Evolutionary conservation across 2,329 filamentous ascomycete species (phyloP).

Genomic region (Ophiostoma fasciatum): DNA sequence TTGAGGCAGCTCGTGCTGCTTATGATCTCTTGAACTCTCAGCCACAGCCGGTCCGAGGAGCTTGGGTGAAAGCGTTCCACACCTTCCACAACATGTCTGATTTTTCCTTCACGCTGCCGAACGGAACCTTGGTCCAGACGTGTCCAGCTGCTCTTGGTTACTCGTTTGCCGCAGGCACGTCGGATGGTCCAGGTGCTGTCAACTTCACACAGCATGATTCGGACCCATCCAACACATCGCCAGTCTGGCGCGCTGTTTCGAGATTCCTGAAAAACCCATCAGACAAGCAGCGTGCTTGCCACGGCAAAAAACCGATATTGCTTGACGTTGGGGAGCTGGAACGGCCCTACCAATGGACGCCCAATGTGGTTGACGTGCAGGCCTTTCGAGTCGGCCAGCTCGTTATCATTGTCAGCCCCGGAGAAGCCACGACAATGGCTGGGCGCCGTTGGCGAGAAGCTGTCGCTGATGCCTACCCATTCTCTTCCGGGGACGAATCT

Average conservation of each 20-base stretch:
- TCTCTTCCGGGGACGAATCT: no score
- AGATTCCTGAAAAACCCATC: slow-evolving; percentile 56
- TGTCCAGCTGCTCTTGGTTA: slow-evolving; percentile 80
- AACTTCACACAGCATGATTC: slow-evolving; percentile 84
- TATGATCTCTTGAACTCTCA: slow-evolving; percentile 42
- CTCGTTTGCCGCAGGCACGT: slow-evolving; percentile 79
- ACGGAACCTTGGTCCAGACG: slow-evolving; percentile 55
- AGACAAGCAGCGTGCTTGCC: slow-evolving; percentile 57
- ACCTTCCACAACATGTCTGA: slow-evolving; percentile 64
- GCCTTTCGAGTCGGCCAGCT: slow-evolving; percentile 72
- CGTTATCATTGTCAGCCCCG: slow-evolving; percentile 69
- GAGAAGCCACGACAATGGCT: slow-evolving; percentile 86
- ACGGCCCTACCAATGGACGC: slow-evolving; percentile 71
- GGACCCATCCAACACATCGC: slow-evolving; percentile 47
- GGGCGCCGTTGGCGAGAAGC: slow-evolving; percentile 74
- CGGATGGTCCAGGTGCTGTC: slow-evolving; percentile 74
- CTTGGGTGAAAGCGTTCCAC: slow-evolving; percentile 63
- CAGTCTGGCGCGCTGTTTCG: slow-evolving; percentile 67
- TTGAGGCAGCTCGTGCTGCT: slow-evolving; percentile 30
- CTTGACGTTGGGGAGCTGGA: slow-evolving; percentile 76
- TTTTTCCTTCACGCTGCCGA: slow-evolving; percentile 56
- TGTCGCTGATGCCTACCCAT: slow-evolving; percentile 35
- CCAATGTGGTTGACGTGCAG: slow-evolving; percentile 85
- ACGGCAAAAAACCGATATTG: slow-evolving; percentile 69
- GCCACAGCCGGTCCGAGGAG: slow-evolving; percentile 42